These are phyloP conservation scores for Populus deltoides DNA, from an alignment of 345 rosid species.

Conservation along the genomic window DNA sequence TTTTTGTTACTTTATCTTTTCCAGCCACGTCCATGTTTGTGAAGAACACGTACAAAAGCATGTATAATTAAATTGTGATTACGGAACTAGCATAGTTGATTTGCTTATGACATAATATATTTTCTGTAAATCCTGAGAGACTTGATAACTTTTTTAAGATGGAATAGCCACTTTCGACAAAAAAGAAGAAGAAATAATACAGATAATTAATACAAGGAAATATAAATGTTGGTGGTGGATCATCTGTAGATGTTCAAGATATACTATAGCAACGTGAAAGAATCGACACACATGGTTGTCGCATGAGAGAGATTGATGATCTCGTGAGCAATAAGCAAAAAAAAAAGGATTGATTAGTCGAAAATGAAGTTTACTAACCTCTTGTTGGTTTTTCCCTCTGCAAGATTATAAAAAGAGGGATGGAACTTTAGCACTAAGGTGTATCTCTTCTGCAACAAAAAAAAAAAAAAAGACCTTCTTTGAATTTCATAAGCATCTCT, in stretches of 20 bases:
- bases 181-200: too few species aligned
- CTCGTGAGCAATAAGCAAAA: constrained; percentile 16
- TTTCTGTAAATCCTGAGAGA: neutral
- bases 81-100: neutral
- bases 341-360: neutral
- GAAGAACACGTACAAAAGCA: neutral
- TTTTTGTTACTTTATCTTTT: neutral
- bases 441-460: neutral
- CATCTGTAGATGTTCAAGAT: neutral
- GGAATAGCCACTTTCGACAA: neutral
- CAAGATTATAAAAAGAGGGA: neutral
- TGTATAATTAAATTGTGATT: neutral
- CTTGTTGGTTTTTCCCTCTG: neutral
- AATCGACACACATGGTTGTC: neutral
- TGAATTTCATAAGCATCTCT: neutral
- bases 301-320: constrained; percentile 30
- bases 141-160: too few species aligned
- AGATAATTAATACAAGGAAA: neutral
- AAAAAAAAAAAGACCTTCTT: neutral
- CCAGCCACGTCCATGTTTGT: neutral
- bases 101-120: neutral
- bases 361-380: constrained; percentile 28
- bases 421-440: constrained; percentile 23
- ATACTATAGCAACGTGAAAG: constrained; percentile 4
- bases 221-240: neutral